A percentile compares a stretch with the other conserved stretches of the same genome.
These are phyloP conservation scores for Globisporangium nagaii DNA, from an alignment of 352 stramenopile genomes.

Conservation along the genomic window DNA sequence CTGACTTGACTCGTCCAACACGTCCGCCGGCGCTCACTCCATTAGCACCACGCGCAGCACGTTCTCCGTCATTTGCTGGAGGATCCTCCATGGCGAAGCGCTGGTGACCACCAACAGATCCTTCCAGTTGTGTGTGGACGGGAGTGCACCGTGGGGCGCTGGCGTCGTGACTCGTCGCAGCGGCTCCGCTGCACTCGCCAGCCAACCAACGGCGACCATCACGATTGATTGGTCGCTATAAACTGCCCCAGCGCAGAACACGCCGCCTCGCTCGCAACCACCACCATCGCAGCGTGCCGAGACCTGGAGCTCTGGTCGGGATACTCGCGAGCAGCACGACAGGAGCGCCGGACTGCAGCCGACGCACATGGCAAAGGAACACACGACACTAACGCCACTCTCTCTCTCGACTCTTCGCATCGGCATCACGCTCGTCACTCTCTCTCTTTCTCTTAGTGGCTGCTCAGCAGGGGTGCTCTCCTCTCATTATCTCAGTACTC, in stretches of 20 bases:
- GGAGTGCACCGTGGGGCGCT: not conserved
- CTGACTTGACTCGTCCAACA: too few relatives aligned
- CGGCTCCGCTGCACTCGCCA: not conserved
- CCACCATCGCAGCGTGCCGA: not conserved
- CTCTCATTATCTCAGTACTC: conserved; percentile 13
- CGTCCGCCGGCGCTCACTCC: too few relatives aligned
- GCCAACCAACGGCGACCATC: not conserved
- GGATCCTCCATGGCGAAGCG: not conserved
- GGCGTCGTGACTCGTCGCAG: not conserved
- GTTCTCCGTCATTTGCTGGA: not conserved
- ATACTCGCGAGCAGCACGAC: not conserved
- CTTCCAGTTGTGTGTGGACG: not conserved
- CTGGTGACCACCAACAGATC: not conserved
- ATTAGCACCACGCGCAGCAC: too few relatives aligned
- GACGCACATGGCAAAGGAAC: not conserved
- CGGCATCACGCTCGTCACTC: conserved; percentile 8
- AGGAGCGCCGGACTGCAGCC: not conserved
- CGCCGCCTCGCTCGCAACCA: not conserved
- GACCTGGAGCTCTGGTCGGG: not conserved
- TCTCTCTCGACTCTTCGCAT: conserved; percentile 1
- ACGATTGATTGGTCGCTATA: conserved; percentile 1
- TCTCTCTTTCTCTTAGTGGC: conserved; percentile 8
- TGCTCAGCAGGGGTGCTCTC: conserved; percentile 4
- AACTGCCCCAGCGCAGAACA: too few relatives aligned
- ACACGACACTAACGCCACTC: conserved; percentile 2